These are phyloP conservation scores for Sporisorium reilianum DNA, from an alignment of 1,284 basidiomycete genomes.

Conservation along the genomic window DNA sequence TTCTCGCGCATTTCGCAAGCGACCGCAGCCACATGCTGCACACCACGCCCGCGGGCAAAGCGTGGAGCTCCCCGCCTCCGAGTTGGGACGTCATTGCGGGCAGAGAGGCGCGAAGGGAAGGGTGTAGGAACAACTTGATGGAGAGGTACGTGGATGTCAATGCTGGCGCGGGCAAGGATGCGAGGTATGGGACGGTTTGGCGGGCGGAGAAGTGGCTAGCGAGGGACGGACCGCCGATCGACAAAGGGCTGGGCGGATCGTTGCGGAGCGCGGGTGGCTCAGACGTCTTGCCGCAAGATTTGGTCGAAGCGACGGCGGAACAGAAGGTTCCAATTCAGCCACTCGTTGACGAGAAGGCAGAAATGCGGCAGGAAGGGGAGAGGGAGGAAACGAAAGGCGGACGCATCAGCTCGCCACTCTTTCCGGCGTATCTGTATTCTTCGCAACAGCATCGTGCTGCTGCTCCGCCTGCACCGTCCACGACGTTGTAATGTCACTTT, in stretches of 20 bases:
- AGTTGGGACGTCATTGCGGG: conserved; percentile 29
- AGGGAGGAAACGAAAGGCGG: conserved; percentile 12
- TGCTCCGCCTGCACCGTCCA: neutral
- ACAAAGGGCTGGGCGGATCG: neutral
- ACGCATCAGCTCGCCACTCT: conserved; percentile 33
- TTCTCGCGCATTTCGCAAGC: conserved; percentile 43
- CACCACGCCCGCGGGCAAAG: neutral
- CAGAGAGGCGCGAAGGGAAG: neutral
- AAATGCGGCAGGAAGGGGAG: no score
- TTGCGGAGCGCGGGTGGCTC: neutral
- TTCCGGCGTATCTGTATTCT: conserved; percentile 43
- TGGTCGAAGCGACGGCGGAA: neutral
- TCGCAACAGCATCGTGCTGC: conserved; percentile 24
- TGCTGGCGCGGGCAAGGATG: neutral
- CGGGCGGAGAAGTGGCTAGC: neutral
- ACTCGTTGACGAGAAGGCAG: neutral
- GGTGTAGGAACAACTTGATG: conserved; percentile 40
- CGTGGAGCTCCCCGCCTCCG: conserved; percentile 28
- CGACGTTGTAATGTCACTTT: neutral
- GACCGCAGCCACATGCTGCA: conserved; percentile 55
- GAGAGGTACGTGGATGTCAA: conserved; percentile 25
- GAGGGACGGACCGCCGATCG: neutral
- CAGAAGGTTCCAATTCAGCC: neutral
- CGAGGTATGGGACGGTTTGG: conserved; percentile 14
- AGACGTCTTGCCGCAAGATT: neutral